Conservation (phyloP, 306 rosid species). For the Luffa acutangula region DNA sequence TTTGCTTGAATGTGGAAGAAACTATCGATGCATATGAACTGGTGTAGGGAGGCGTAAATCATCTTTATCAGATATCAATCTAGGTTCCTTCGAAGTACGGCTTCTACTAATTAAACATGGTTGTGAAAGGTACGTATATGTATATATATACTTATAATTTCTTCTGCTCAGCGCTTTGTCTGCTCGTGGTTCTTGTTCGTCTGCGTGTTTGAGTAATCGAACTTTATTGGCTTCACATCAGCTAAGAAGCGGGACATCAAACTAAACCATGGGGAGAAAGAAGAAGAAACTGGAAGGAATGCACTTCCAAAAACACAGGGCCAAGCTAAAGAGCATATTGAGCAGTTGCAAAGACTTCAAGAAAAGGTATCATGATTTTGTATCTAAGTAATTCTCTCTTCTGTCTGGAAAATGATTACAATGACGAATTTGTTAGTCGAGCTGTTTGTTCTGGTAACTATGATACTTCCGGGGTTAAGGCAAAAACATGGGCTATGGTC, state of each 20-base stretch:
- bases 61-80: background rate
- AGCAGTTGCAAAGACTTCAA: slow-evolving; percentile 50
- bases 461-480: background rate
- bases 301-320: slow-evolving; percentile 20
- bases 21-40: no score
- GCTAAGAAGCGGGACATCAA: slow-evolving; percentile 16
- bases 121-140: background rate
- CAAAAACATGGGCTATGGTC: background rate
- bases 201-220: background rate
- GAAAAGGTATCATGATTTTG: slow-evolving; percentile 39
- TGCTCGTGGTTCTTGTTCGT: background rate
- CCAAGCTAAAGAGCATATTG: slow-evolving; percentile 55
- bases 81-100: background rate
- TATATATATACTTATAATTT: background rate
- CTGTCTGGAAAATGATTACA: background rate
- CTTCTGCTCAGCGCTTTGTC: background rate
- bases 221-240: background rate
- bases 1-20: no score
- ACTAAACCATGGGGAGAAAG: slow-evolving; percentile 15
- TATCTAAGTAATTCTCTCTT: background rate
- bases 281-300: slow-evolving; percentile 15
- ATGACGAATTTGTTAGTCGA: background rate
- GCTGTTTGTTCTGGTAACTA: background rate
- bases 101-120: background rate
- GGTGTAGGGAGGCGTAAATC: background rate